Base-by-base conservation (phyloP, 129 eudicot genomes). In the Artemisia argyi region DNA sequence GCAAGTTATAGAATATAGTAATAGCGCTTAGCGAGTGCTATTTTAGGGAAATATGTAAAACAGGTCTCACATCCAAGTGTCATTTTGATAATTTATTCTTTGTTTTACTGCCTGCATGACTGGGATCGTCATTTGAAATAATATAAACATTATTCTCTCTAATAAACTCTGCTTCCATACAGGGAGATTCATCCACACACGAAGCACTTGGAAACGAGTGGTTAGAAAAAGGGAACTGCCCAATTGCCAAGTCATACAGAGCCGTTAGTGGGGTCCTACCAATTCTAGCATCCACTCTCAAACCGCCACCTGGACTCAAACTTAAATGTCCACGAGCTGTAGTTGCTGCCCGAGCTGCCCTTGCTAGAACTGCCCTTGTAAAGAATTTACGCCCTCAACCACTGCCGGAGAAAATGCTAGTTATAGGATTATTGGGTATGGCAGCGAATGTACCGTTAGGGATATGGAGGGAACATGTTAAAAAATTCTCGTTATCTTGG, bases 261-360 rank as follows among this genome's bases (percentile, higher is more conserved):
- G 96, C 96, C 2, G 89, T 92, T 48, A 83, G 94, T 14, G 46
- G 69, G 24, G 85, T 89, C 28, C 78, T 92, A 74, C 94, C 96
- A 68, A 81, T 92, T 2, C 86, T 92, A 26, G 88, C 94, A 6
- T 78, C 85, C 7, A 80, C 82, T 76, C 83, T 88, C 53, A 86
- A 75, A 69, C 97, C 89, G 6, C 96, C 94, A 49, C 83, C 91
- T 17, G 97, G 93, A 57, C 71, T 89, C 42, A 91, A 83, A 80
- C 74, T 83, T 59, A 83, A 78, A 47, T 91, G 97, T 16, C 97
- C 93, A 35, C 87, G 86, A 1, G 96, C 97, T 5, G 66, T 91
- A 30, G 93, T 88, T 58, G 97, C 93, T 15, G 96, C 89, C 61
- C 69, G 96, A 81, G 97, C 96, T 26, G 93, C 97, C 48, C 92